Evolutionary conservation across 1,284 basidiomycete genomes (phyloP).

Genomic region (Ustilago curta): DNA sequence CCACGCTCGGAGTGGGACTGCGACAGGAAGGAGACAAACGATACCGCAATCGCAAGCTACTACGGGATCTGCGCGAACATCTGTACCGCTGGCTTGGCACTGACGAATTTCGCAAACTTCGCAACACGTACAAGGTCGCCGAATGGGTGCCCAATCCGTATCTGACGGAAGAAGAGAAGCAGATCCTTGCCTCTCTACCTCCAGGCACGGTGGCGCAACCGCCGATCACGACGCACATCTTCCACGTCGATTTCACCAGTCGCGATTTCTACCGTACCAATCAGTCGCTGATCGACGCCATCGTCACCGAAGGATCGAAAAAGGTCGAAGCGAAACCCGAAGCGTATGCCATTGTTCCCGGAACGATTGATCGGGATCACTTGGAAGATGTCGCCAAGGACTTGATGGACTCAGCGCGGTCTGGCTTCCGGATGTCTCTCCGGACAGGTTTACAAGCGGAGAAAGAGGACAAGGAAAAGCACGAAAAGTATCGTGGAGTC

Average conservation of each 20-base stretch:
- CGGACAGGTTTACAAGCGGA: constrained; percentile 50
- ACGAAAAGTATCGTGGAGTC: constrained; percentile 52
- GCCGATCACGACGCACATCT: constrained; percentile 52
- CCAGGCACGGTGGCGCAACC: constrained; percentile 43
- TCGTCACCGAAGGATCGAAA: constrained; percentile 41
- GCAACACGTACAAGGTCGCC: constrained; percentile 49
- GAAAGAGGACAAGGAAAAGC: constrained; percentile 58
- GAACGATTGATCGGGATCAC: constrained; percentile 50
- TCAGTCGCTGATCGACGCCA: constrained; percentile 51
- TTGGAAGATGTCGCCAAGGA: constrained; percentile 59
- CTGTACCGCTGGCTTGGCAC: constrained; percentile 58
- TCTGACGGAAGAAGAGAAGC: constrained; percentile 44
- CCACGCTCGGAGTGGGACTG: constrained; percentile 49
- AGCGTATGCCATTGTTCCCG: constrained; percentile 52
- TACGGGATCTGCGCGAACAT: constrained; percentile 53
- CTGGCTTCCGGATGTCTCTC: constrained; percentile 54
- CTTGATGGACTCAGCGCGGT: constrained; percentile 54
- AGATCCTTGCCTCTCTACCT: constrained; percentile 39
- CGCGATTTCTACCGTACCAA: constrained; percentile 56
- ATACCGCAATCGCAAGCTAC: constrained; percentile 56
- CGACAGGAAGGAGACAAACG: constrained; percentile 55
- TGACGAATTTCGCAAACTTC: constrained; percentile 55
- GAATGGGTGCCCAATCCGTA: constrained; percentile 54
- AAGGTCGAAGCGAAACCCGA: constrained; percentile 53
- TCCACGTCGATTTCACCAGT: constrained; percentile 52